Conservation (phyloP, 73 alveolate genomes). For the Blepharisma japonicum region DNA sequence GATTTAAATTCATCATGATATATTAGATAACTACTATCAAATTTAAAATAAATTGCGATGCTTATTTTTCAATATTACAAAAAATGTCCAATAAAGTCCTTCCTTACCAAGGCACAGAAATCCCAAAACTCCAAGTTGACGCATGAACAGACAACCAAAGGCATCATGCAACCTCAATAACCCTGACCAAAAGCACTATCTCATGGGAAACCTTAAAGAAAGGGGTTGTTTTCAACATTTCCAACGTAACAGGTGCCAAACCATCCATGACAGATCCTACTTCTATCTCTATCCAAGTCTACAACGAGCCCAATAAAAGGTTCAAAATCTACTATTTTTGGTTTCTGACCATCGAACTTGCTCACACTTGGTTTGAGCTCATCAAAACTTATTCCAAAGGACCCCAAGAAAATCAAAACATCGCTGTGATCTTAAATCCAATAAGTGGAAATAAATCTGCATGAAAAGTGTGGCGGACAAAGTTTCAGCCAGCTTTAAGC, state of each 20-base stretch:
- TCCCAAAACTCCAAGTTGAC: too few relatives aligned
- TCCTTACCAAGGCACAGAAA: too few relatives aligned
- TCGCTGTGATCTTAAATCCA: not conserved
- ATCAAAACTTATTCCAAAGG: not conserved
- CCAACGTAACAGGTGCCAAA: constrained; percentile 5
- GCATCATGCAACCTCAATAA: too few relatives aligned
- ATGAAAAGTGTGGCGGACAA: not conserved
- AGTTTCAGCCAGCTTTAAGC: not conserved
- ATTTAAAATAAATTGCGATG: too few relatives aligned
- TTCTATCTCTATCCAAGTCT: not conserved
- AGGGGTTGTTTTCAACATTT: not conserved
- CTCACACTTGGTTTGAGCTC: constrained; percentile 17
- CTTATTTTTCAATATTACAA: too few relatives aligned
- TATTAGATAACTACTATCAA: too few relatives aligned
- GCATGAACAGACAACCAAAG: too few relatives aligned
- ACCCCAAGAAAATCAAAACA: not conserved
- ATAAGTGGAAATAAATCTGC: not conserved
- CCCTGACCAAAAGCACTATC: too few relatives aligned
- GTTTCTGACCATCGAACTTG: not conserved
- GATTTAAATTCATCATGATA: too few relatives aligned
- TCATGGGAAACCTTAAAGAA: too few relatives aligned
- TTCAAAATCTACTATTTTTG: constrained; percentile 2
- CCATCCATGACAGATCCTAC: constrained; percentile 2
- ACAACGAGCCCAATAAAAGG: not conserved
- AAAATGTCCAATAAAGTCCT: too few relatives aligned